These are phyloP conservation scores for Kodamaea neixiangensis DNA, from an alignment of 805 yeast genomes.

Conservation along the genomic window DNA sequence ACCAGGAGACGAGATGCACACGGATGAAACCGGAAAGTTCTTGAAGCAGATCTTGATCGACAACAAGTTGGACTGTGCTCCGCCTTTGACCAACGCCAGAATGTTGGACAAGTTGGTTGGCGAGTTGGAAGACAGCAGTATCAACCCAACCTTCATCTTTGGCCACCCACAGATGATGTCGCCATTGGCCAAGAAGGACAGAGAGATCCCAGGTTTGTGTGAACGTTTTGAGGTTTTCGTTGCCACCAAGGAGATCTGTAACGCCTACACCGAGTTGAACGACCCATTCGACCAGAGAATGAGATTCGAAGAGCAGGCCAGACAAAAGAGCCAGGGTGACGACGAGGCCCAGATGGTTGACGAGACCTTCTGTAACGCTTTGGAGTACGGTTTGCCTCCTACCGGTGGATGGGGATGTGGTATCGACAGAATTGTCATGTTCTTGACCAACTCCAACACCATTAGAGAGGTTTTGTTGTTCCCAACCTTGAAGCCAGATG, in stretches of 20 bases:
- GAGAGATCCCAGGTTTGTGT: constrained; percentile 90
- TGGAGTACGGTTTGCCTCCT: constrained; percentile 98
- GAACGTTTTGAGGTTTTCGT: constrained; percentile 98
- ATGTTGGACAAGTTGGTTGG: constrained; percentile 98
- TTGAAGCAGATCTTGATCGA: constrained; percentile 76
- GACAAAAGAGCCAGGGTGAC: constrained; percentile 98
- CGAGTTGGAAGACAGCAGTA: constrained; percentile 89
- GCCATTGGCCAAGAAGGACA: constrained; percentile 95
- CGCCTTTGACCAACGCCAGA: constrained; percentile 95
- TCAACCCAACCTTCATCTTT: constrained; percentile 96
- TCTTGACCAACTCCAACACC: constrained; percentile 92
- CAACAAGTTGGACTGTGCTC: constrained; percentile 83
- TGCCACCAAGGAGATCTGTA: constrained; percentile 97
- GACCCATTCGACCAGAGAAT: constrained; percentile 98
- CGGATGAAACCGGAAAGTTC: constrained; percentile 90
- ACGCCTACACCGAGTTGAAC: constrained; percentile 97
- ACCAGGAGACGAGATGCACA: constrained; percentile 91
- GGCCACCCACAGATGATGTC: constrained; percentile 99
- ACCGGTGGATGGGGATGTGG: constrained; percentile 99
- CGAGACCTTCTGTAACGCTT: constrained; percentile 95
- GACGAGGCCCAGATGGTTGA: constrained; percentile 97
- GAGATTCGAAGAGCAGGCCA: constrained; percentile 98
- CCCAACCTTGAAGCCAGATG: constrained; percentile 98
- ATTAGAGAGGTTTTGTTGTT: constrained; percentile 96
- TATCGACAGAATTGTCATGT: constrained; percentile 97